A percentile compares a stretch with the other conserved stretches of the same genome.
Conservation (phyloP, 805 yeast genomes). For the Teunomyces gatunensis region DNA sequence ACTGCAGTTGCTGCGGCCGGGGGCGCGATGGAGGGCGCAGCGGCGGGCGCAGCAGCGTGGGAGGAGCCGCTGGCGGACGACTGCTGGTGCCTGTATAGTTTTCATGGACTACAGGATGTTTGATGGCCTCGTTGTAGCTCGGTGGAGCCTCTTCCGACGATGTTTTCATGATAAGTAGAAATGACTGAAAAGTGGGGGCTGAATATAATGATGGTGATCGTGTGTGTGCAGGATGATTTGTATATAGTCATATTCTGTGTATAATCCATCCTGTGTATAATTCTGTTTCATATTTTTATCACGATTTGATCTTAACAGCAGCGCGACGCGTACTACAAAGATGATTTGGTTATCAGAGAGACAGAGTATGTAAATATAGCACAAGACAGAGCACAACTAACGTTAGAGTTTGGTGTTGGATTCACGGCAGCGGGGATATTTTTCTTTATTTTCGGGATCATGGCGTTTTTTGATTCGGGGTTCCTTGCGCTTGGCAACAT, state of each 20-base stretch:
- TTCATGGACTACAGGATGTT: conserved; percentile 11
- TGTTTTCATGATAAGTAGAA: neutral
- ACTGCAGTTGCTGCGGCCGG: conserved; percentile 3
- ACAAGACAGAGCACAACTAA: conserved; percentile 13
- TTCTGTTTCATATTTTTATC: no score
- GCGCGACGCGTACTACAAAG: neutral
- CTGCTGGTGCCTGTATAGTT: conserved; percentile 1
- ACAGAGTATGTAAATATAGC: conserved; percentile 55
- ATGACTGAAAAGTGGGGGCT: neutral
- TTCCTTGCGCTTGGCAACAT: conserved; percentile 87
- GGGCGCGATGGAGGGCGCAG: conserved; percentile 7
- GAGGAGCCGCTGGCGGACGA: conserved; percentile 7
- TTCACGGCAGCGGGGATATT: conserved; percentile 83
- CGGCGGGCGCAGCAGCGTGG: conserved; percentile 10
- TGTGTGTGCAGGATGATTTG: no score
- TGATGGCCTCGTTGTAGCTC: conserved; percentile 46
- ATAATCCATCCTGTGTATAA: no score
- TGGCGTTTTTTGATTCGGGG: conserved; percentile 86
- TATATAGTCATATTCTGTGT: no score
- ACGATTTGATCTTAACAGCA: no score
- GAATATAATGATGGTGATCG: no score
- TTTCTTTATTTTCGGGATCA: conserved; percentile 76
- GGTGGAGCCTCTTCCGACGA: conserved; percentile 35
- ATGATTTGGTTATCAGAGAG: conserved; percentile 75
- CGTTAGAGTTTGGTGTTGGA: conserved; percentile 83